phyloP scores from a whole-genome alignment of 2,329 filamentous ascomycete species.

The Aspergillus pseudoglaucus region DNA sequence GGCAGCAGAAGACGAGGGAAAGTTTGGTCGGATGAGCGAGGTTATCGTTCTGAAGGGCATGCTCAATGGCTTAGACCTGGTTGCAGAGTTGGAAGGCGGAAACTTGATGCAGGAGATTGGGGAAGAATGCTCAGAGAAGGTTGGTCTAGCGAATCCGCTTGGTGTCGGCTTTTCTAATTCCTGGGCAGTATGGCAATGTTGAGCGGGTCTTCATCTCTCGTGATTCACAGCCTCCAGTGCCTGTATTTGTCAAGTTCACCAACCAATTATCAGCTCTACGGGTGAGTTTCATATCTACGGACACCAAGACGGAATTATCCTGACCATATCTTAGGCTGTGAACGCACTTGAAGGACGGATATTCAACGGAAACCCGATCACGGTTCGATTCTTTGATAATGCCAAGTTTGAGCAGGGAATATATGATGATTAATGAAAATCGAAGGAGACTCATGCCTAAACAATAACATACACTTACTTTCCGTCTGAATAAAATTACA shows the following conservation, averaged over 20 bases:
- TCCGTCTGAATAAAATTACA: not conserved
- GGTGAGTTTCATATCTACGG: constrained; percentile 48
- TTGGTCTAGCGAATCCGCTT: constrained; percentile 24
- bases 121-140: constrained; percentile 80
- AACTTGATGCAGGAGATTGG: constrained; percentile 88
- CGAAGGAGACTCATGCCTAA: not conserved
- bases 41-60: constrained; percentile 80
- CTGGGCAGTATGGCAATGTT: constrained; percentile 68
- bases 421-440: constrained; percentile 32
- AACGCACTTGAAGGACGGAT: constrained; percentile 80
- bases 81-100: constrained; percentile 63
- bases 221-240: constrained; percentile 45
- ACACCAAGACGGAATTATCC: constrained; percentile 2
- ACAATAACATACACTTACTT: too few relatives aligned
- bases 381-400: constrained; percentile 72
- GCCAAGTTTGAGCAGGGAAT: constrained; percentile 73
- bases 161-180: constrained; percentile 1
- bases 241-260: constrained; percentile 92
- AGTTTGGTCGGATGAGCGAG: constrained; percentile 67
- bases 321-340: constrained; percentile 57
- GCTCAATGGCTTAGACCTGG: constrained; percentile 76
- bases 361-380: constrained; percentile 81
- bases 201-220: constrained; percentile 72
- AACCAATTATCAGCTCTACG: constrained; percentile 75
- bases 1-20: constrained; percentile 42